Evolutionary conservation across 2,329 filamentous ascomycete genomes (phyloP).

Genomic region (Fusarium sp.): DNA sequence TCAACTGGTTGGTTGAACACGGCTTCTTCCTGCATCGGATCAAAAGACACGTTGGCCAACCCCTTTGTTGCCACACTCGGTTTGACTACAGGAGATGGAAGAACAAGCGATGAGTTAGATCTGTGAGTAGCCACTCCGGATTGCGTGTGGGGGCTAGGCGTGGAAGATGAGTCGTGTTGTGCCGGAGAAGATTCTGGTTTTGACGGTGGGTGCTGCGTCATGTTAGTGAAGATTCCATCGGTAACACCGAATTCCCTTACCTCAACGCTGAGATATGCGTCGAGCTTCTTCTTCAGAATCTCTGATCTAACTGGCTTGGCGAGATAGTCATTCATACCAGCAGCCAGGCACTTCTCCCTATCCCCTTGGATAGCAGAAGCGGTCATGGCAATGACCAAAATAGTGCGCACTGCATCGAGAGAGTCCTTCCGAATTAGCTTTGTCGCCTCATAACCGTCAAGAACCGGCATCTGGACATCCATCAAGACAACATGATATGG

Average conservation of each 20-base stretch:
- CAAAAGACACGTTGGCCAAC: conserved; percentile 24
- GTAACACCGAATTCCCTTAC: conserved; percentile 28
- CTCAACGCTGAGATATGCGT: conserved; percentile 59
- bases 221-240: conserved; percentile 10
- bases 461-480: conserved; percentile 95
- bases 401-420: conserved; percentile 77
- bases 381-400: conserved; percentile 97
- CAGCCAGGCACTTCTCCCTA: conserved; percentile 91
- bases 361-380: conserved; percentile 94
- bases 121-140: conserved; percentile 4
- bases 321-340: conserved; percentile 97
- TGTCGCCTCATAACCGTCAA: conserved; percentile 93
- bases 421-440: conserved; percentile 80
- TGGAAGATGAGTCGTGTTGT: neutral
- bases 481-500: conserved; percentile 93
- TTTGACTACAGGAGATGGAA: conserved; percentile 8
- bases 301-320: conserved; percentile 94
- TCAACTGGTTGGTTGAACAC: conserved; percentile 46
- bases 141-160: conserved; percentile 13
- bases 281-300: conserved; percentile 83
- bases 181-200: conserved; percentile 7
- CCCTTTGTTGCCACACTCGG: neutral
- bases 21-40: conserved; percentile 45
- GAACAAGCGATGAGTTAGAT: conserved; percentile 10
- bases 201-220: conserved; percentile 15